These are phyloP conservation scores for Coprinopsis strossmayeri DNA, from an alignment of 768 basidiomycete genomes.

Conservation along the genomic window DNA sequence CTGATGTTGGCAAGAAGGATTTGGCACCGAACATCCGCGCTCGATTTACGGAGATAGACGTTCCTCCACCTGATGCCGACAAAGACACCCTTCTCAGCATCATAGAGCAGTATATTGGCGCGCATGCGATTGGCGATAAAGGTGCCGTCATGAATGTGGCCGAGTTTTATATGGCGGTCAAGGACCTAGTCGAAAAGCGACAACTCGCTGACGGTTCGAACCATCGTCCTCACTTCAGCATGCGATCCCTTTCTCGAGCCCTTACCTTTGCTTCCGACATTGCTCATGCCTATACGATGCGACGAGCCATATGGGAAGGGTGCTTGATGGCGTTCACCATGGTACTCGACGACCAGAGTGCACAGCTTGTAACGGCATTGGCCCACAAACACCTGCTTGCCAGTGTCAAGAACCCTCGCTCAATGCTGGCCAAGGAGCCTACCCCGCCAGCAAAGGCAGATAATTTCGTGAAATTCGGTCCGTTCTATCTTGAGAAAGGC, in stretches of 20 bases:
- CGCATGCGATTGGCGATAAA: constrained; percentile 77
- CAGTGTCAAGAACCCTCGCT: constrained; percentile 73
- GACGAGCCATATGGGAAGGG: constrained; percentile 91
- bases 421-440: constrained; percentile 69
- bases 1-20: constrained; percentile 97
- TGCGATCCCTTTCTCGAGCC: constrained; percentile 90
- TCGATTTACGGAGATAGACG: constrained; percentile 93
- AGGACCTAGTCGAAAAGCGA: constrained; percentile 63
- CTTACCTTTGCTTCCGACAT: constrained; percentile 86
- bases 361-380: constrained; percentile 54
- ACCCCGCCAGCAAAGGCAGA: constrained; percentile 42
- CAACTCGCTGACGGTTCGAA: constrained; percentile 92
- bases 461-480: constrained; percentile 78
- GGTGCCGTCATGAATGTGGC: constrained; percentile 85
- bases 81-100: constrained; percentile 84
- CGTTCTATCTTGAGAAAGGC: constrained; percentile 85
- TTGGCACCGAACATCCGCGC: constrained; percentile 86
- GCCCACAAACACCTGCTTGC: constrained; percentile 75
- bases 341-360: constrained; percentile 75
- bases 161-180: constrained; percentile 83
- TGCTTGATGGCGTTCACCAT: constrained; percentile 98
- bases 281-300: constrained; percentile 66
- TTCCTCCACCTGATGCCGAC: constrained; percentile 90
- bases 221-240: constrained; percentile 90
- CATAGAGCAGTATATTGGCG: constrained; percentile 84